These are phyloP conservation scores for Berkeleyomyces rouxiae DNA, from an alignment of 2,329 filamentous ascomycete species.

Conservation along the genomic window DNA sequence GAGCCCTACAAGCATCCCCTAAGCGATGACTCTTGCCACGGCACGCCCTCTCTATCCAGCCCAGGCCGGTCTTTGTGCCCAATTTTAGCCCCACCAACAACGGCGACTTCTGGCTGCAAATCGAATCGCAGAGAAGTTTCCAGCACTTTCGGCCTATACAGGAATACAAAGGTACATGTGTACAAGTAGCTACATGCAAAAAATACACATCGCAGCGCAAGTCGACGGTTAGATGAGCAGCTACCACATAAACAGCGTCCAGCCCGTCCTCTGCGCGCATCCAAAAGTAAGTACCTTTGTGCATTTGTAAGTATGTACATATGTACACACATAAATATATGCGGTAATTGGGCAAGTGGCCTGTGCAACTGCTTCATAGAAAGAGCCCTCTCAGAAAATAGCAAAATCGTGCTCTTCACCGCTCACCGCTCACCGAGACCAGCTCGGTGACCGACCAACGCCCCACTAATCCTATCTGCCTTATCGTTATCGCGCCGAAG, in stretches of 20 bases:
- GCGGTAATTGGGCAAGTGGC: neutral
- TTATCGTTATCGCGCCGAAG: slow-evolving; percentile 13
- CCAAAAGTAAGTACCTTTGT: no score
- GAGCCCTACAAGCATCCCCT: no score
- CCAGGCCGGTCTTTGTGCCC: slow-evolving; percentile 5
- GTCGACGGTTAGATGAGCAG: no score
- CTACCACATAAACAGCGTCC: no score
- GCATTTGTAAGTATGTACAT: no score
- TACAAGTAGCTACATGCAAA: no score
- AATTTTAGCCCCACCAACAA: slow-evolving; percentile 7
- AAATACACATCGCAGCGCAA: no score
- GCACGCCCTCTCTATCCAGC: neutral
- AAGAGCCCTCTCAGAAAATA: neutral
- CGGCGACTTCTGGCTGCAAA: slow-evolving; percentile 1
- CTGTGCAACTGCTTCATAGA: neutral
- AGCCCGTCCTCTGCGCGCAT: no score
- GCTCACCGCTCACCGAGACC: slow-evolving; percentile 5
- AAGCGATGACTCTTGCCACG: no score
- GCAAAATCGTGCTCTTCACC: neutral
- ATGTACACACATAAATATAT: no score
- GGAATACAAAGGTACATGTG: no score
- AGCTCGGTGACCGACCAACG: neutral
- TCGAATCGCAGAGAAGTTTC: slow-evolving; percentile 13
- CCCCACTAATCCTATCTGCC: slow-evolving; percentile 4
- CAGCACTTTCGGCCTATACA: neutral